These are phyloP conservation scores for Hemisphaericaspora lyxosophila DNA, from an alignment of 1,139 yeast genomes.

Conservation along the genomic window DNA sequence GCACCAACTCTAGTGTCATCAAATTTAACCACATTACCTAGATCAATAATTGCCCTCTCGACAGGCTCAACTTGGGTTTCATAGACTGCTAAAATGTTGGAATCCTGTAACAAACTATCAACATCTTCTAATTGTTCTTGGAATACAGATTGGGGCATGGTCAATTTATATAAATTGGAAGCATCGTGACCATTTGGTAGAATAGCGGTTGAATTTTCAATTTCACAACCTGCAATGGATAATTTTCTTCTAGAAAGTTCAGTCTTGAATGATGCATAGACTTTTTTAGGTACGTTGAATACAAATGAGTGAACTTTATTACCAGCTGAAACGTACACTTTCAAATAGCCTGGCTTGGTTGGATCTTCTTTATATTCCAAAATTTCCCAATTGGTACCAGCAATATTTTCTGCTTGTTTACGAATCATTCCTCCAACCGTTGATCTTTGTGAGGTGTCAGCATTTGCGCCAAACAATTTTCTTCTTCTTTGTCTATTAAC, in stretches of 20 bases:
- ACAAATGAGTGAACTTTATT: constrained; percentile 69
- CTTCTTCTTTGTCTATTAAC: constrained; percentile 70
- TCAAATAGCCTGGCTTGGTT: constrained; percentile 67
- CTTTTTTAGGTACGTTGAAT: constrained; percentile 70
- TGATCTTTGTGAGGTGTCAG: constrained; percentile 46
- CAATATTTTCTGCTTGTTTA: constrained; percentile 75
- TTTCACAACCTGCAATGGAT: constrained; percentile 51
- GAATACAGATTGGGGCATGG: constrained; percentile 65
- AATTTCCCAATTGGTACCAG: constrained; percentile 81
- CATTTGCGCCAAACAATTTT: constrained; percentile 71
- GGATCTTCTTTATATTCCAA: constrained; percentile 66
- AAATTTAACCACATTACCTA: constrained; percentile 74
- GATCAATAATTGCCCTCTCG: constrained; percentile 74
- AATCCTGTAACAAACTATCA: constrained; percentile 64
- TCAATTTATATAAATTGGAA: constrained; percentile 56
- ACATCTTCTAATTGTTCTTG: constrained; percentile 57
- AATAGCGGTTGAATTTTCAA: constrained; percentile 57
- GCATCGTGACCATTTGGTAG: constrained; percentile 73
- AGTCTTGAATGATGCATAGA: constrained; percentile 67
- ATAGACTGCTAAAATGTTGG: constrained; percentile 67
- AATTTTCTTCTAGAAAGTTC: constrained; percentile 41
- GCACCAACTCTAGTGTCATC: constrained; percentile 74
- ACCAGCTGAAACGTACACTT: constrained; percentile 68
- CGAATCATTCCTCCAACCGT: constrained; percentile 70
- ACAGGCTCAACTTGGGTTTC: constrained; percentile 69